phyloP scores from a whole-genome alignment of 140 eudicot genomes.

The Bidens hawaiensis region DNA sequence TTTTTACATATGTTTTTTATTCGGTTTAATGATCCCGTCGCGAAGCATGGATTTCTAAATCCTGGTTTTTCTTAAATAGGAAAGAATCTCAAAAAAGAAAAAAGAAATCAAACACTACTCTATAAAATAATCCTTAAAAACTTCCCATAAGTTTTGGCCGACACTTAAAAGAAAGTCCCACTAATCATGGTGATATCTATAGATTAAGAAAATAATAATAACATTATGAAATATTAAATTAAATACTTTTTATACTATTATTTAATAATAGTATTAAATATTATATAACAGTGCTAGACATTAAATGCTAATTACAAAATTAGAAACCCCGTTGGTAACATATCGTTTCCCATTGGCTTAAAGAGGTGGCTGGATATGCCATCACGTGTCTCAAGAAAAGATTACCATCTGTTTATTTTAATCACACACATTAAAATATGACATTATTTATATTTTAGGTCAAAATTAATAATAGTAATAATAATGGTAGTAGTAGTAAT shows the following conservation, averaged over 20 bases:
- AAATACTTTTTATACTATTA: too few species aligned
- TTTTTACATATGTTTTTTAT: too few species aligned
- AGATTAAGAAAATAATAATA: not conserved
- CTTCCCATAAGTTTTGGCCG: not conserved
- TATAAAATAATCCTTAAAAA: not conserved
- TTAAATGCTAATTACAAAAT: not conserved
- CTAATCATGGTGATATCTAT: slow-evolving; percentile 4
- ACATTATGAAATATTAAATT: too few species aligned
- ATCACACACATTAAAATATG: not conserved
- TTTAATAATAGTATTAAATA: not conserved
- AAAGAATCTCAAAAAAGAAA: too few species aligned
- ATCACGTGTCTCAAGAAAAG: slow-evolving; percentile 16
- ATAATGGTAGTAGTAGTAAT: too few species aligned
- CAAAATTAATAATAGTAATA: too few species aligned
- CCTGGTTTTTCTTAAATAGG: too few species aligned
- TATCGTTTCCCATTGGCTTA: slow-evolving; percentile 22
- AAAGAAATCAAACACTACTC: not conserved
- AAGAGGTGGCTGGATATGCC: slow-evolving; percentile 22
- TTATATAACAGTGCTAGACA: too few species aligned
- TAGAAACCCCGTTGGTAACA: not conserved
- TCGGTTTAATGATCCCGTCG: too few species aligned
- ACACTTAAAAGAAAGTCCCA: not conserved
- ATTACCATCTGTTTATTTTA: not conserved
- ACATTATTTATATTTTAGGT: too few species aligned
- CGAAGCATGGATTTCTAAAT: too few species aligned